Conservation (phyloP, 768 basidiomycete genomes). For the Suillus luteus region DNA sequence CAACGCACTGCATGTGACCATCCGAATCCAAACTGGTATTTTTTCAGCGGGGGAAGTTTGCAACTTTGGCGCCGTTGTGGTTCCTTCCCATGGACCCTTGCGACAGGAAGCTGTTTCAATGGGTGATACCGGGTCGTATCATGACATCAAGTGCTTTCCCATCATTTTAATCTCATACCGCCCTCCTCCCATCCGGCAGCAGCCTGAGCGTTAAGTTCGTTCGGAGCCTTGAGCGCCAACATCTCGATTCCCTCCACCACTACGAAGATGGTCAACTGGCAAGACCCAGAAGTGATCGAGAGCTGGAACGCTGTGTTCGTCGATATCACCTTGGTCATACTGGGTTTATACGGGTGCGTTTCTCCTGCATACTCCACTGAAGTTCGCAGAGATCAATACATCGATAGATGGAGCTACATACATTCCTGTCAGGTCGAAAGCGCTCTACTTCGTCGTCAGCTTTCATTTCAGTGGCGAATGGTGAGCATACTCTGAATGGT, state of each 20-base stretch:
- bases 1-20: background rate
- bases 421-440: constrained; percentile 22
- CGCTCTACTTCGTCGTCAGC: constrained; percentile 20
- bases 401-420: constrained; percentile 28
- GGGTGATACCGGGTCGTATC: background rate
- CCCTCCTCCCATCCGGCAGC: background rate
- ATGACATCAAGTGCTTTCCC: background rate
- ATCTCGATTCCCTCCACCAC: background rate
- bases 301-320: background rate
- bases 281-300: constrained; percentile 17
- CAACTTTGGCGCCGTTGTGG: too few species aligned
- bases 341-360: constrained; percentile 25
- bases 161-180: background rate
- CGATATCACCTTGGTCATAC: constrained; percentile 15
- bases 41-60: background rate
- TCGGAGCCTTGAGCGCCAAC: background rate
- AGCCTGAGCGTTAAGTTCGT: background rate
- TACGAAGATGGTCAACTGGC: constrained; percentile 20
- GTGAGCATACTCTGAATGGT: constrained; percentile 17
- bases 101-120: background rate
- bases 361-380: background rate
- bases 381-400: background rate
- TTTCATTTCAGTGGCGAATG: constrained; percentile 29
- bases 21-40: background rate
- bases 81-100: background rate